A percentile compares a stretch with the other conserved stretches of the same genome.
Conservation (phyloP, 768 basidiomycete genomes). For the Asterophora parasitica region DNA sequence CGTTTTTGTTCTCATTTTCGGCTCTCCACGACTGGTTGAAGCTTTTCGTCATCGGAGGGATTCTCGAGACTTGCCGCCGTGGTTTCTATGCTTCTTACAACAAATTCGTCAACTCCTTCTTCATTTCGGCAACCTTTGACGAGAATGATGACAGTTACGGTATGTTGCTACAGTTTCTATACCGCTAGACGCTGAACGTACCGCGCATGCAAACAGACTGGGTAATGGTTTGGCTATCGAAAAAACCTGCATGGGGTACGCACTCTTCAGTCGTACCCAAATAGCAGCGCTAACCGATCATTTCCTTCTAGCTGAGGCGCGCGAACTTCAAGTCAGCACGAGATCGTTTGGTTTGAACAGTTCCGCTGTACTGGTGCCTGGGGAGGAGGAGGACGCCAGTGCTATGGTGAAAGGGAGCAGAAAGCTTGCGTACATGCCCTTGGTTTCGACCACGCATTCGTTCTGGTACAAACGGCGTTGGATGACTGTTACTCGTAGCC, state of each 20-base stretch:
- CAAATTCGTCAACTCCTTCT: conserved; percentile 37
- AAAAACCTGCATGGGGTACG: conserved; percentile 50
- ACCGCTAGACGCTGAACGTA: background rate
- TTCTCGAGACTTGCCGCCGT: conserved; percentile 46
- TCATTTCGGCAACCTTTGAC: conserved; percentile 48
- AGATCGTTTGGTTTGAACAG: conserved; percentile 21
- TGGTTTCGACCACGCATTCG: conserved; percentile 26
- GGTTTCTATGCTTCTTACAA: conserved; percentile 31
- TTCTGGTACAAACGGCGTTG: conserved; percentile 30
- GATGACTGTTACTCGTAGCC: conserved; percentile 20
- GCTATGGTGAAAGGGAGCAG: conserved; percentile 12
- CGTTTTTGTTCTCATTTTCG: conserved; percentile 31
- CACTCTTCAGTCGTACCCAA: background rate
- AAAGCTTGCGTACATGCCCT: conserved; percentile 30
- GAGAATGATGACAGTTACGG: conserved; percentile 30
- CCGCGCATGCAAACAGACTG: conserved; percentile 33
- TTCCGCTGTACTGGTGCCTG: conserved; percentile 21
- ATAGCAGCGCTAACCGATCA: no score
- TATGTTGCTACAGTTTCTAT: conserved; percentile 3
- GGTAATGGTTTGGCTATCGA: conserved; percentile 57
- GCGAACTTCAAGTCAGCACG: conserved; percentile 46
- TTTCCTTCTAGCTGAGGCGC: conserved; percentile 35
- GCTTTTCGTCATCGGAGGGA: conserved; percentile 46
- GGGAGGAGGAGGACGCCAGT: conserved; percentile 20
- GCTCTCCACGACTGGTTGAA: conserved; percentile 49